phyloP scores from a whole-genome alignment of 2,329 filamentous ascomycete genomes.

The Neopestalotiopsis sp. region DNA sequence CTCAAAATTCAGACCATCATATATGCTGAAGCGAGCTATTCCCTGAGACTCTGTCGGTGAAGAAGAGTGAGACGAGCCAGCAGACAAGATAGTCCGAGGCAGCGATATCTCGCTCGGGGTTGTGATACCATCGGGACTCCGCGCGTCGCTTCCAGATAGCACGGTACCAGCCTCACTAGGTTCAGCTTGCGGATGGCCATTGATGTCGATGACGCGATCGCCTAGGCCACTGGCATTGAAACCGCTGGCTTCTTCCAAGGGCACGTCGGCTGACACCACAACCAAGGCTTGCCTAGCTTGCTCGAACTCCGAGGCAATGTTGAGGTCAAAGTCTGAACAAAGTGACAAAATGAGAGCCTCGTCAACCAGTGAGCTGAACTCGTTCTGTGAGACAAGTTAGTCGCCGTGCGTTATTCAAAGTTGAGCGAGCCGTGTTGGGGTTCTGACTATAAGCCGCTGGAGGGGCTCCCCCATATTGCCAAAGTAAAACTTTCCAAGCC shows the following conservation, averaged over 20 bases:
- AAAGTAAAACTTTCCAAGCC: neutral
- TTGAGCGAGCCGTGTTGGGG: neutral
- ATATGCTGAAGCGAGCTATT: constrained; percentile 32
- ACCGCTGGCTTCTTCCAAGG: constrained; percentile 70
- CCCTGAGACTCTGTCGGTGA: constrained; percentile 27
- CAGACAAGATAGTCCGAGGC: constrained; percentile 27
- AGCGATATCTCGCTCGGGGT: constrained; percentile 32
- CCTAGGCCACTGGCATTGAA: constrained; percentile 81
- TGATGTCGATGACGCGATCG: constrained; percentile 36
- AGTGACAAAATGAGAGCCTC: constrained; percentile 79
- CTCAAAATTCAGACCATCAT: constrained; percentile 54
- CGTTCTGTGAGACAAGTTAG: constrained; percentile 51
- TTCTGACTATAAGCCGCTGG: neutral
- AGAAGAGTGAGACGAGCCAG: constrained; percentile 28
- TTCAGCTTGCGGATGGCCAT: constrained; percentile 20
- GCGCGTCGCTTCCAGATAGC: constrained; percentile 29
- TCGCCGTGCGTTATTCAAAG: too few relatives aligned
- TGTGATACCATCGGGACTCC: constrained; percentile 32
- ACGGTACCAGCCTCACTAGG: constrained; percentile 17
- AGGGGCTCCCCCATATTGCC: neutral
- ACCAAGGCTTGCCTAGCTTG: constrained; percentile 65
- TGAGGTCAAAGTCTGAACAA: constrained; percentile 73
- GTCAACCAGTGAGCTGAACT: constrained; percentile 78
- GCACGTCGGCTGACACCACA: constrained; percentile 67
- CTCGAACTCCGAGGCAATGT: constrained; percentile 53